phyloP scores from a whole-genome alignment of 1,284 basidiomycete genomes.

The Ceratobasidium theobromae region DNA sequence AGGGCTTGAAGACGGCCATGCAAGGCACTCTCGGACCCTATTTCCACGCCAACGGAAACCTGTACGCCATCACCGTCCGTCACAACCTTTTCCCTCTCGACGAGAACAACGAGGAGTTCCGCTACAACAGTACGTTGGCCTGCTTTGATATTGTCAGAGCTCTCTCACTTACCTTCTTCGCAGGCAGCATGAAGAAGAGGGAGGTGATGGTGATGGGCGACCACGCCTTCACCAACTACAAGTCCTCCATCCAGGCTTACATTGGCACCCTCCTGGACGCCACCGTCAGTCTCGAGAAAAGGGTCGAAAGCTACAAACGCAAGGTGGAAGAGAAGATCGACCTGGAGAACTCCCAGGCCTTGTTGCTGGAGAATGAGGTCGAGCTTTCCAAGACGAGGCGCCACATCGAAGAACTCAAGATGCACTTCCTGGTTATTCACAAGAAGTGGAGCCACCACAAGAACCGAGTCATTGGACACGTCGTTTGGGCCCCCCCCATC shows the following conservation, averaged over 20 bases:
- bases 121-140: conserved; percentile 42
- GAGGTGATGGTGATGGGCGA: conserved; percentile 47
- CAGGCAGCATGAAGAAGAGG: conserved; percentile 42
- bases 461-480: conserved; percentile 45
- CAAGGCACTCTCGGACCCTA: conserved; percentile 48
- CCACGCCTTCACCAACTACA: conserved; percentile 42
- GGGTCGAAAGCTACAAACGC: conserved; percentile 27
- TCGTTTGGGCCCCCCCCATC: conserved; percentile 45
- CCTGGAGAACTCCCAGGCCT: conserved; percentile 27
- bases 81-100: conserved; percentile 42
- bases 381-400: conserved; percentile 36
- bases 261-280: conserved; percentile 41
- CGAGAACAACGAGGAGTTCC: conserved; percentile 41
- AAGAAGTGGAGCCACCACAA: conserved; percentile 41
- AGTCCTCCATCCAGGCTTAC: conserved; percentile 42
- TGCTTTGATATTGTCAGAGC: conserved; percentile 37
- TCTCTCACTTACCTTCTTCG: conserved; percentile 42
- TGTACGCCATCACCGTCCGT: conserved; percentile 46
- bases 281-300: conserved; percentile 37
- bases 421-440: conserved; percentile 39
- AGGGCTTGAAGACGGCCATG: conserved; percentile 39
- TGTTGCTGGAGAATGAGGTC: conserved; percentile 36
- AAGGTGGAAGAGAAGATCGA: conserved; percentile 33
- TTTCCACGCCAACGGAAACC: conserved; percentile 42
- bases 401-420: conserved; percentile 35